These are phyloP conservation scores for Euphorbia peplus DNA, from an alignment of 345 rosid species.

Conservation along the genomic window DNA sequence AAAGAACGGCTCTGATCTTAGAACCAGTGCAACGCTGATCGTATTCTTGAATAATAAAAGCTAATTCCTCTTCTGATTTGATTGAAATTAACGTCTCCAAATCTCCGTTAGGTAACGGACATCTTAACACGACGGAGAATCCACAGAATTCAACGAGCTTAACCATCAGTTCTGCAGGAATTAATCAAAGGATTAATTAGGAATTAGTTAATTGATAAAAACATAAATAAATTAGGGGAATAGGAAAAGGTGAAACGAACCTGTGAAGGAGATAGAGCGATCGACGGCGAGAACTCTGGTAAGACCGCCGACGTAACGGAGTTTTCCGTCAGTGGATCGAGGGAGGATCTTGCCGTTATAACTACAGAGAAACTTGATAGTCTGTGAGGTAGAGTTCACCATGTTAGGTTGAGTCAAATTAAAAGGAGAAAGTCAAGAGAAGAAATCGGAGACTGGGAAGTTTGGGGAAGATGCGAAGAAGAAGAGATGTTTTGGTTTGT, in stretches of 20 bases:
- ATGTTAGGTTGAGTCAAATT: conserved; percentile 1
- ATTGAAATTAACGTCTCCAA: conserved; percentile 72
- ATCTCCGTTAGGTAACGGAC: conserved; percentile 76
- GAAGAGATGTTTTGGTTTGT: too few relatives aligned
- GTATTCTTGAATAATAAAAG: conserved; percentile 33
- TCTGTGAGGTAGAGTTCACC: conserved; percentile 13
- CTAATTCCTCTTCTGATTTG: conserved; percentile 75
- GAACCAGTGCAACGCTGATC: conserved; percentile 17
- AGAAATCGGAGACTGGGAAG: not conserved
- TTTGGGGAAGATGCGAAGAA: not conserved
- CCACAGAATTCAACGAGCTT: conserved; percentile 60
- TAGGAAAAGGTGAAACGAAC: conserved; percentile 26
- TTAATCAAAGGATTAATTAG: not conserved
- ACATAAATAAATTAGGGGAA: not conserved
- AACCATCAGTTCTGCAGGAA: conserved; percentile 46
- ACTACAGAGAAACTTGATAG: conserved; percentile 77
- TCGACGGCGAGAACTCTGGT: conserved; percentile 78
- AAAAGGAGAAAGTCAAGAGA: not conserved
- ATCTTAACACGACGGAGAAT: conserved; percentile 49
- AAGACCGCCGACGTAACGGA: conserved; percentile 80
- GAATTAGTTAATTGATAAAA: not conserved
- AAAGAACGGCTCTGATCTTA: conserved; percentile 28
- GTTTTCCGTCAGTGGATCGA: conserved; percentile 66
- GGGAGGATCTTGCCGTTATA: conserved; percentile 72
- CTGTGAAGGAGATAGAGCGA: conserved; percentile 59